Evolutionary conservation across 2,329 filamentous ascomycete genomes (phyloP).

Genomic region (Botrytis elliptica): DNA sequence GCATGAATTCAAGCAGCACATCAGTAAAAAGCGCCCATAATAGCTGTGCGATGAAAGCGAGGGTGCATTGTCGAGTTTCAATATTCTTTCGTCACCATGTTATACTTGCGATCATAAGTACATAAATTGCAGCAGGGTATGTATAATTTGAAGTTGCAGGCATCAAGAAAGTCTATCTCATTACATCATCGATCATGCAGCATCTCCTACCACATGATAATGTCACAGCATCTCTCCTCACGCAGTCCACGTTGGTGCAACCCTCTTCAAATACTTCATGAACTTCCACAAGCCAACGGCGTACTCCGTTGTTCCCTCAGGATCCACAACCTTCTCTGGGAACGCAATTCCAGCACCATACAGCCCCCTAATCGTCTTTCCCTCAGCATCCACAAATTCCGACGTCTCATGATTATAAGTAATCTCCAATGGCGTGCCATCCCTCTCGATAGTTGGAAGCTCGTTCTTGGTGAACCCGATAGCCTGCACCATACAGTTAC

Average conservation of each 20-base stretch:
- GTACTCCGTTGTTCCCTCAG: conserved; percentile 58
- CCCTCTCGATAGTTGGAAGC: conserved; percentile 47
- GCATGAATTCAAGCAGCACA: not conserved
- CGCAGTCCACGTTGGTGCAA: conserved; percentile 50
- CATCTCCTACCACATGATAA: not conserved
- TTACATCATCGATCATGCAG: not conserved
- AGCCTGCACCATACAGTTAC: conserved; percentile 56
- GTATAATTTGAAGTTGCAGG: not conserved
- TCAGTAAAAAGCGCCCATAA: not conserved
- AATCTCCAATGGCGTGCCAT: conserved; percentile 30
- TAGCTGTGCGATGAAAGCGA: not conserved
- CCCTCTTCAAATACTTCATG: conserved; percentile 59
- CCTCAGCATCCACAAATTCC: conserved; percentile 47
- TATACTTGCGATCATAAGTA: not conserved
- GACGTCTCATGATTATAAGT: conserved; percentile 43
- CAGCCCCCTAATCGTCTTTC: conserved; percentile 49
- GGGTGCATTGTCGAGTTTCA: not conserved
- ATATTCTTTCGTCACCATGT: not conserved
- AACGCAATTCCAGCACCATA: conserved; percentile 64
- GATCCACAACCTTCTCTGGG: conserved; percentile 60
- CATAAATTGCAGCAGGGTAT: conserved; percentile 2
- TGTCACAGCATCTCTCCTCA: not conserved
- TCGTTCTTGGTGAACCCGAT: conserved; percentile 56
- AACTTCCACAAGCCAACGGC: conserved; percentile 66
- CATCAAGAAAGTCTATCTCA: not conserved